phyloP scores from a whole-genome alignment of 148 eudicot species.

The Selenicereus undatus region DNA sequence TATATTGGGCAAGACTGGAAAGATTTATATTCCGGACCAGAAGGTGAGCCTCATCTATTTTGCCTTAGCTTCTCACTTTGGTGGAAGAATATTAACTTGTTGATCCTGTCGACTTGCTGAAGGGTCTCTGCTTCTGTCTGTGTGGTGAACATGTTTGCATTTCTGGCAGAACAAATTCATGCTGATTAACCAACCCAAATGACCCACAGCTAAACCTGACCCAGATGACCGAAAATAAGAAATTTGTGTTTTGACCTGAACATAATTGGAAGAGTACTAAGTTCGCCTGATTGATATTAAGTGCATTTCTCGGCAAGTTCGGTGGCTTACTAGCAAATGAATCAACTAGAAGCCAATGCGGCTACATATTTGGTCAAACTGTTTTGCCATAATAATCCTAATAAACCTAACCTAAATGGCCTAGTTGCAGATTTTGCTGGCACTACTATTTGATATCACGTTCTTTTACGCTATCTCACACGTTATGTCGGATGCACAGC shows the following conservation, averaged over 20 bases:
- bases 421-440: not conserved
- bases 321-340: not conserved
- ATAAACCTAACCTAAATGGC: not conserved
- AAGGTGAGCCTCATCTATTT: constrained; percentile 42
- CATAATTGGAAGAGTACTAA: not conserved
- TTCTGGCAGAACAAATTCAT: not conserved
- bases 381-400: not conserved
- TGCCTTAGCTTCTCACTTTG: not conserved
- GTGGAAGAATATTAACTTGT: not conserved
- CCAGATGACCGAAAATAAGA: no score
- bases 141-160: not conserved
- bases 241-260: not conserved
- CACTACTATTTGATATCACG: not conserved
- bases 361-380: not conserved
- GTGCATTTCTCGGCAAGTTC: not conserved
- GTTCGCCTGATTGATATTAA: not conserved
- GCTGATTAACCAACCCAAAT: not conserved
- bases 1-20: constrained; percentile 66
- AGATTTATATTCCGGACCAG: constrained; percentile 81
- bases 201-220: no score
- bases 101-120: not conserved
- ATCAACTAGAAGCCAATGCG: not conserved
- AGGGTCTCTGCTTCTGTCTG: not conserved
- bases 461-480: not conserved
- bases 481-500: constrained; percentile 30